phyloP scores from a whole-genome alignment of 768 basidiomycete genomes.

The Porpolomopsis calyptriformis region DNA sequence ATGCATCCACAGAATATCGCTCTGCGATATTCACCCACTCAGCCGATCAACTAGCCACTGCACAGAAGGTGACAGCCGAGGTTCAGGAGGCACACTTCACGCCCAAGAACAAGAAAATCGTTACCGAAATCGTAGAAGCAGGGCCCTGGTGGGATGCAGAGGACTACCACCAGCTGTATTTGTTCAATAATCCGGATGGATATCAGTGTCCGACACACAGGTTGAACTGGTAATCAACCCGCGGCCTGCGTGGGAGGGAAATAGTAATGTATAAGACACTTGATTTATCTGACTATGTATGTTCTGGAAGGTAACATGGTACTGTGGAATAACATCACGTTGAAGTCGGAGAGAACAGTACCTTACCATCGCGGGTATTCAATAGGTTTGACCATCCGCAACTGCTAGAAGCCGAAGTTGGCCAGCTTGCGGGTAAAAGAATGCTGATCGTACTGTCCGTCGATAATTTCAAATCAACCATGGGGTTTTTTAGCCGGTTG shows the following conservation, averaged over 20 bases:
- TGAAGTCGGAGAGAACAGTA: too few relatives aligned
- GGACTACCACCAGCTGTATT: slow-evolving; percentile 75
- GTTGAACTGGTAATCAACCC: slow-evolving; percentile 82
- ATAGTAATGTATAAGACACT: too few relatives aligned
- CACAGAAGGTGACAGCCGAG: slow-evolving; percentile 68
- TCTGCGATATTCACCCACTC: slow-evolving; percentile 81
- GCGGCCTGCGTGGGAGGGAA: too few relatives aligned
- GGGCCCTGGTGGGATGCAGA: slow-evolving; percentile 77
- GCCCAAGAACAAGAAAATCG: slow-evolving; percentile 61
- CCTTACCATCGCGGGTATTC: too few relatives aligned
- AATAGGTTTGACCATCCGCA: too few relatives aligned
- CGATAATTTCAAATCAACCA: too few relatives aligned
- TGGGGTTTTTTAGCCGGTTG: too few relatives aligned
- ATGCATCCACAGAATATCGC: slow-evolving; percentile 60
- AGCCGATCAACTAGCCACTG: slow-evolving; percentile 60
- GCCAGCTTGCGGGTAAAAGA: too few relatives aligned
- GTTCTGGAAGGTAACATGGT: too few relatives aligned
- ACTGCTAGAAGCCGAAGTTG: too few relatives aligned
- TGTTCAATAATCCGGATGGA: slow-evolving; percentile 75
- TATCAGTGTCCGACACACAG: slow-evolving; percentile 89
- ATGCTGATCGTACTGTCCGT: too few relatives aligned
- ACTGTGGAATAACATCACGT: too few relatives aligned
- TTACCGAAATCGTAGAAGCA: slow-evolving; percentile 61
- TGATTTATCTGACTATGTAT: background rate
- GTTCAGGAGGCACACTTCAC: slow-evolving; percentile 78